These are phyloP conservation scores for Phytophthora sojae DNA, from an alignment of 352 stramenopile genomes.

Conservation along the genomic window DNA sequence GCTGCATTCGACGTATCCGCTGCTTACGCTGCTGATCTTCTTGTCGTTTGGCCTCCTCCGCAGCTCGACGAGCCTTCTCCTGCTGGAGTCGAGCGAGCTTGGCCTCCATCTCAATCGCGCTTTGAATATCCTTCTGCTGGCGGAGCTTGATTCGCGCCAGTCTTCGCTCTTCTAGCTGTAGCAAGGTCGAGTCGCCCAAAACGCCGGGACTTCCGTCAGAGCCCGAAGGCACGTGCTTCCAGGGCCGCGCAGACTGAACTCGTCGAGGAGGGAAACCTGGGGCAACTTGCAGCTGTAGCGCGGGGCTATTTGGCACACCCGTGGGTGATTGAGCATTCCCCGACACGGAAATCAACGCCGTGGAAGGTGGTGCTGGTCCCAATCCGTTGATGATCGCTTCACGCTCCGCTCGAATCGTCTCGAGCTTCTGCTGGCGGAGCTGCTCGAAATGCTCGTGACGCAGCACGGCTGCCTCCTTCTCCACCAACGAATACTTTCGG, in stretches of 20 bases:
- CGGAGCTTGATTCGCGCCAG: constrained; percentile 74
- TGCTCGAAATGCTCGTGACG: constrained; percentile 81
- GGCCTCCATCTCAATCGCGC: constrained; percentile 81
- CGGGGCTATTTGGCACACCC: constrained; percentile 11
- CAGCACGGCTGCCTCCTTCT: constrained; percentile 76
- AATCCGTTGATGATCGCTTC: constrained; percentile 57
- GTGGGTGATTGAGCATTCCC: constrained; percentile 23
- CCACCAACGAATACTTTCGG: constrained; percentile 67
- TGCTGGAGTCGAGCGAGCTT: constrained; percentile 74
- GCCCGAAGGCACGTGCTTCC: constrained; percentile 13
- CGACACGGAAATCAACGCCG: constrained; percentile 23
- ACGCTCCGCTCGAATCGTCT: constrained; percentile 60
- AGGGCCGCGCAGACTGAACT: constrained; percentile 36
- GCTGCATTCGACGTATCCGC: constrained; percentile 46
- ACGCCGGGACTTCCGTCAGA: not conserved
- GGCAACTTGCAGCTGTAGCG: constrained; percentile 22
- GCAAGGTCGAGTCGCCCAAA: constrained; percentile 58
- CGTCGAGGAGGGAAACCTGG: constrained; percentile 37
- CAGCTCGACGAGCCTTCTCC: constrained; percentile 60
- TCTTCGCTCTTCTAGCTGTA: constrained; percentile 68
- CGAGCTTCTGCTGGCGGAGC: constrained; percentile 66
- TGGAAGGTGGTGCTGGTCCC: constrained; percentile 38
- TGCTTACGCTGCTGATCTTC: constrained; percentile 72
- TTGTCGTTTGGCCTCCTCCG: constrained; percentile 61
- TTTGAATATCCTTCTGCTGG: constrained; percentile 77